phyloP scores from a whole-genome alignment of 345 rosid species.

The Tarenaya hassleriana region DNA sequence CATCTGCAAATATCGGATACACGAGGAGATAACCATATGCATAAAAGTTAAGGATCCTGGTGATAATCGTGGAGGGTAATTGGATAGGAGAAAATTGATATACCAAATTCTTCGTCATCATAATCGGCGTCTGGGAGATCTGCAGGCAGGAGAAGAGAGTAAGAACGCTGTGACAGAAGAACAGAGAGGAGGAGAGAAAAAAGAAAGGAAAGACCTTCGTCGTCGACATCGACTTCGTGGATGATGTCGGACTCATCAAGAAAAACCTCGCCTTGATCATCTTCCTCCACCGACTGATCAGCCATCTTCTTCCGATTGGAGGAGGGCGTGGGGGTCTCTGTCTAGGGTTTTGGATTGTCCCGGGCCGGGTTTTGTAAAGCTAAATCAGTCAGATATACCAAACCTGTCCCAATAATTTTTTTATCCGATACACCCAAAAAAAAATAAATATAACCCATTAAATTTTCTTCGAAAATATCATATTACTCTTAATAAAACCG shows the following conservation, averaged over 20 bases:
- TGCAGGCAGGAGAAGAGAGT: constrained; percentile 18
- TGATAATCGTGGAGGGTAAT: background rate
- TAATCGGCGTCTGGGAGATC: constrained; percentile 81
- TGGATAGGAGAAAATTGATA: constrained; percentile 7
- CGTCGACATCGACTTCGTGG: constrained; percentile 61
- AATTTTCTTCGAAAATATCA: too few relatives aligned
- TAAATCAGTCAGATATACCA: too few relatives aligned
- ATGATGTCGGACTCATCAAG: constrained; percentile 71
- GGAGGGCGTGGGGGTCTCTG: too few relatives aligned
- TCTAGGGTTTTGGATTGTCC: too few relatives aligned
- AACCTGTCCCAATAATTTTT: too few relatives aligned
- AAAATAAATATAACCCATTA: too few relatives aligned
- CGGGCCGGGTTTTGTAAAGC: too few relatives aligned
- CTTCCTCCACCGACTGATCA: constrained; percentile 30
- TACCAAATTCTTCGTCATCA: constrained; percentile 38
- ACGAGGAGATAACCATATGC: background rate
- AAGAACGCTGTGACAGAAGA: background rate
- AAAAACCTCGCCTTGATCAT: constrained; percentile 55
- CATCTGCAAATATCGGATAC: constrained; percentile 33
- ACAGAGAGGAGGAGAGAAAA: background rate
- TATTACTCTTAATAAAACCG: too few relatives aligned
- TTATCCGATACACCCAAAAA: too few relatives aligned
- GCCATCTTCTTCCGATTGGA: constrained; percentile 21
- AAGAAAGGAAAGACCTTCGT: constrained; percentile 44
- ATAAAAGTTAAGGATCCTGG: background rate